A percentile compares a stretch with the other conserved stretches of the same genome.
phyloP scores from a whole-genome alignment of 2,329 filamentous ascomycete genomes.

The Fonsecaea monophora region DNA sequence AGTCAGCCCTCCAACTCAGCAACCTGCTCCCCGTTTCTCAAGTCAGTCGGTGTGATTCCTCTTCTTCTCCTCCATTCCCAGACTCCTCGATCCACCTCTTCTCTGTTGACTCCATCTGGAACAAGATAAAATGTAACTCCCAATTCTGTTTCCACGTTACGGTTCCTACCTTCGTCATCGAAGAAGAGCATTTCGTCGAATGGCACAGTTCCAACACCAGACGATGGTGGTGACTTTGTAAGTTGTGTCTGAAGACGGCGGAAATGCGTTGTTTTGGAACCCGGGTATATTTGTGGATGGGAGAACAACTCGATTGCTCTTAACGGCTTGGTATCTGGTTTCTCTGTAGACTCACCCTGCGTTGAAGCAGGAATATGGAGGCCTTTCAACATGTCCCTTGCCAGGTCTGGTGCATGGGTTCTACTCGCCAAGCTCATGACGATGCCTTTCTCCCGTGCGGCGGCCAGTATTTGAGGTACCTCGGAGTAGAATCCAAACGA shows the following conservation, averaged over 20 bases:
- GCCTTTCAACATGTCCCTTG: constrained; percentile 77
- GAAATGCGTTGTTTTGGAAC: constrained; percentile 86
- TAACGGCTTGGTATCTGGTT: constrained; percentile 67
- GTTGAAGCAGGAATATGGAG: constrained; percentile 64
- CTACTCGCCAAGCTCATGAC: constrained; percentile 78
- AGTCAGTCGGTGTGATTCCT: constrained; percentile 51
- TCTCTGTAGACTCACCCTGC: constrained; percentile 46
- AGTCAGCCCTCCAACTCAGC: constrained; percentile 12
- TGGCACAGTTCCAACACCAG: constrained; percentile 57
- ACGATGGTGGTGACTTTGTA: not conserved
- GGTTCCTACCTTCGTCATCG: constrained; percentile 87
- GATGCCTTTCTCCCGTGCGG: constrained; percentile 62
- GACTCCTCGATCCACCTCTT: constrained; percentile 80
- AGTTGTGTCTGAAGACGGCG: constrained; percentile 68
- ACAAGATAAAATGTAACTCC: constrained; percentile 88
- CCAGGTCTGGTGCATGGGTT: constrained; percentile 79
- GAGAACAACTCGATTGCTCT: constrained; percentile 62
- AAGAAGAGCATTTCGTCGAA: constrained; percentile 94
- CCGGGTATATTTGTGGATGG: constrained; percentile 70
- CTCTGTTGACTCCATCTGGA: constrained; percentile 75
- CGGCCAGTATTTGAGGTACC: constrained; percentile 70
- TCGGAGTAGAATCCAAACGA: constrained; percentile 73
- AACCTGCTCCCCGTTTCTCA: constrained; percentile 1
- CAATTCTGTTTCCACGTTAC: constrained; percentile 74
- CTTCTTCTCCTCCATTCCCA: constrained; percentile 79